Evolutionary conservation across 2,329 filamentous ascomycete species (phyloP), one percentile per base, ranked within the genome.

Genomic region (Aschersonia sp.): DNA sequence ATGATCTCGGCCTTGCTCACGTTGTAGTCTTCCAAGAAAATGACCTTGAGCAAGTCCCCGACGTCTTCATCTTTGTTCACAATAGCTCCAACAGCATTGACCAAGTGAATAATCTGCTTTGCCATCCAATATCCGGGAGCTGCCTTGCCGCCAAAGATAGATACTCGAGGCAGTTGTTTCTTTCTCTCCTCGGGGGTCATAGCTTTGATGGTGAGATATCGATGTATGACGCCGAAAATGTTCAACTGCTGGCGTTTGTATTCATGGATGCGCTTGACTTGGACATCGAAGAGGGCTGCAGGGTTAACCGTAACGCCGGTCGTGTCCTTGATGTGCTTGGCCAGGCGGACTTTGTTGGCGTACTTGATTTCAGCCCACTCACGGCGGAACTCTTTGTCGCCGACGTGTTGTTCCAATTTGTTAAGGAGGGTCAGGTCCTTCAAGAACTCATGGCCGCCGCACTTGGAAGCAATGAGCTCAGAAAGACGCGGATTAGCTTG

Each of bases 121-220:
- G 92, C 92, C 92, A 97, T 98, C 92, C 92, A 98, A 73, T 98
- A 98, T 12, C 92, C 92, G 0, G 92, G 92, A 2, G 92, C 92
- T 30, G 92, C 92, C 70, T 98, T 98, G 58, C 92, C 92, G 61
- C 92, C 92, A 62, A 98, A 97, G 65, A 98, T 94, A 49, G 85
- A 92, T 7, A 97, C 92, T 46, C 91, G 84, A 12, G 89, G 88
- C 43, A 83, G 78, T 51, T 86, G 75, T 69, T 92, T 92, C 75
- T 94, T 91, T 55, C 82, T 80, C 62, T 95, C 84, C 58, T 89
- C 86, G 0, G 86, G 73, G 30, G 75, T 79, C 84, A 95, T 80
- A 38, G 78, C 75, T 71, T 97, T 98, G 63, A 98, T 83, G 10
- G 78, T 77, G 40, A 98, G 74, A 65, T 97, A 98, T 46, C 91